Evolutionary conservation across 1,139 yeast genomes (phyloP).

Genomic region (Komagataea norvegica): DNA sequence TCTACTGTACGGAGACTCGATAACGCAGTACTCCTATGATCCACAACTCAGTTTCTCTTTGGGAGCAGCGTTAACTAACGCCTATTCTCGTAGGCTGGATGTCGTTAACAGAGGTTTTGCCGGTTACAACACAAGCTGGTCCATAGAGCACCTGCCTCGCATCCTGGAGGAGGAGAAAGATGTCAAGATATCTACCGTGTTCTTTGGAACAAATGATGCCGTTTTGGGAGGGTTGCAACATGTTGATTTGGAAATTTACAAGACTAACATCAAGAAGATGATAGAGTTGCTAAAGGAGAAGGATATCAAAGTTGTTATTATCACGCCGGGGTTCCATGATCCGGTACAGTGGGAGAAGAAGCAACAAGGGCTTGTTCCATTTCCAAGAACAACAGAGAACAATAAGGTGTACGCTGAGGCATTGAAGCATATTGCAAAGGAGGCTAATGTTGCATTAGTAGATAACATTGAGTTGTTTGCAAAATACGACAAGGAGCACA

Average conservation of each 20-base stretch:
- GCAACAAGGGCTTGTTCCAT: conserved; percentile 32
- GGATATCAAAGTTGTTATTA: conserved; percentile 46
- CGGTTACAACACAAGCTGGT: conserved; percentile 59
- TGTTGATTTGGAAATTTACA: conserved; percentile 47
- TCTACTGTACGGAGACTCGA: conserved; percentile 65
- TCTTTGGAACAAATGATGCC: conserved; percentile 79
- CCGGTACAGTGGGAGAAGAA: conserved; percentile 32
- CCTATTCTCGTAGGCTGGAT: conserved; percentile 49
- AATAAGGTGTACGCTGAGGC: conserved; percentile 48
- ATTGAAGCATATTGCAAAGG: conserved; percentile 41
- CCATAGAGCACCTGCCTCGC: conserved; percentile 40
- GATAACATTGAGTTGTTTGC: conserved; percentile 47
- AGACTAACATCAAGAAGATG: conserved; percentile 42
- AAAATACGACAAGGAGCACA: conserved; percentile 16
- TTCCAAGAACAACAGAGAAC: conserved; percentile 36
- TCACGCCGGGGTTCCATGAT: conserved; percentile 65
- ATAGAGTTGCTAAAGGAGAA: conserved; percentile 35
- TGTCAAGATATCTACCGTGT: conserved; percentile 47
- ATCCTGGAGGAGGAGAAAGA: conserved; percentile 42
- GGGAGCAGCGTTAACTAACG: conserved; percentile 46
- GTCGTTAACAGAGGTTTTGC: conserved; percentile 56
- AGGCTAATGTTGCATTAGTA: conserved; percentile 45
- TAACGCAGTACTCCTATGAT: conserved; percentile 50
- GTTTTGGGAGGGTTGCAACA: conserved; percentile 44
- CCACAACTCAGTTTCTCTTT: conserved; percentile 39